Base-by-base conservation (phyloP, 2,329 filamentous ascomycete genomes). In the Trichophyton rubrum region DNA sequence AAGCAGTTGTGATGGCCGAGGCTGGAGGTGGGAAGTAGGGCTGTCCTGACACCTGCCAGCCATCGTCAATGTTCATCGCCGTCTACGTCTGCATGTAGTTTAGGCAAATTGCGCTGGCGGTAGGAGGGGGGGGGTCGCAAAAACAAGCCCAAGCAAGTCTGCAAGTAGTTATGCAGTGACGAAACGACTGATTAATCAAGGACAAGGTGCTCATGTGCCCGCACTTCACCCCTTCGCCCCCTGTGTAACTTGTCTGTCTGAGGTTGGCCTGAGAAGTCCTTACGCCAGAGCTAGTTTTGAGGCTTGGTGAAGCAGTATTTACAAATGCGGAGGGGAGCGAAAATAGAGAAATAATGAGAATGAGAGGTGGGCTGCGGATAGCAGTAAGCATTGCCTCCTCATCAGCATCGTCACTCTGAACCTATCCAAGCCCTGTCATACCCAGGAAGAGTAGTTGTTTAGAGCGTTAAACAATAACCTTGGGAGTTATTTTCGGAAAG, bases 191-290 rank as follows among this genome's bases (percentile, higher is more conserved):
- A 53, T 47, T 47, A 11, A 53, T 53, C 49, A 53, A 24, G 49
- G 27, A 53, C 49, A 33, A 13, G 13, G 24, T 53, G 49, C 49
- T 53, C 49, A 53, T 53, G 49, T 53, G 49, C 49, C 49, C 11
- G 49, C 49, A 30, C 27, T 43, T 43, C 40, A 43, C 40, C n/a
- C n/a, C n/a, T 43, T 43, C 40, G 43, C 43, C 43, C 49, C 49
- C 49, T 53, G 49, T 53, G 49, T 53, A 53, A 53, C 49, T 53
- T n/a, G 49, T 43, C 49, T 33, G 49, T 53, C 49, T 53, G 49
- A 30, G 49, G 49, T 53, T 53, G 49, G 30, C 22, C 49, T 30
- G 11, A 53, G 20, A 53, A 38, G 24, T 24, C 49, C 49, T 33
- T 33, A 53, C 22, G 22, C 17, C 45, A n/a, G 22, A 13, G 22